phyloP scores from a whole-genome alignment of 2,329 filamentous ascomycete genomes.

The Drechslerella dactyloides region DNA sequence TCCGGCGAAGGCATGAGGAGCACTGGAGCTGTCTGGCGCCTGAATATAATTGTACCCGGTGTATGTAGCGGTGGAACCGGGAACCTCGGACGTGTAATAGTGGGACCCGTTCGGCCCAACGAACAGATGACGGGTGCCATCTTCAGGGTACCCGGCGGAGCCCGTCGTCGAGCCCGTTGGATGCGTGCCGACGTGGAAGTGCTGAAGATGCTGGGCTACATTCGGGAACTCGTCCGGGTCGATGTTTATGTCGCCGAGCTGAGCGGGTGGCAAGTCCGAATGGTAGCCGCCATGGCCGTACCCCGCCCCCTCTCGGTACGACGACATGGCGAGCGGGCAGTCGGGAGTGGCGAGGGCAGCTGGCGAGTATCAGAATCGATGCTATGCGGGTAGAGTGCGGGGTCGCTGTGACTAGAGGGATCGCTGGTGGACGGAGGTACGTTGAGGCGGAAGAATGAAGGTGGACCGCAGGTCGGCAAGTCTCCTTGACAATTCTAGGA shows the following conservation, averaged over 20 bases:
- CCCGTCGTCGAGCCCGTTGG: constrained; percentile 17
- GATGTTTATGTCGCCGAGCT: constrained; percentile 35
- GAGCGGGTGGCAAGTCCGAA: constrained; percentile 42
- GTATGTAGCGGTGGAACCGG: constrained; percentile 27
- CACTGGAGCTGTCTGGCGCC: constrained; percentile 23
- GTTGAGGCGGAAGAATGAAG: background rate
- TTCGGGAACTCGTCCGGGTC: constrained; percentile 46
- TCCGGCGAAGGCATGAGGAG: constrained; percentile 36
- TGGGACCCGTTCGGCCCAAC: constrained; percentile 23
- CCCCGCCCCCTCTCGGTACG: constrained; percentile 47
- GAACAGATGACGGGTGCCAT: constrained; percentile 37
- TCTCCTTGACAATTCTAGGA: background rate
- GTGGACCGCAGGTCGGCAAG: background rate
- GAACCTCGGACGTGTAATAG: constrained; percentile 37
- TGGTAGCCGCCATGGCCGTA: constrained; percentile 47
- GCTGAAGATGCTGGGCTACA: constrained; percentile 38
- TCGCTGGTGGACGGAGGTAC: background rate
- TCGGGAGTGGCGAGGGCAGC: background rate
- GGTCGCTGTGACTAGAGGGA: background rate
- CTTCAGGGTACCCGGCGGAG: constrained; percentile 39
- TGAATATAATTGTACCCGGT: constrained; percentile 41
- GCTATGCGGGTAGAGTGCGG: background rate
- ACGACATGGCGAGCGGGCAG: constrained; percentile 35
- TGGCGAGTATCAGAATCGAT: background rate
- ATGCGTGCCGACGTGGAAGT: constrained; percentile 29